These are phyloP conservation scores for Chalciporus chontae DNA, from an alignment of 768 basidiomycete species.

Conservation along the genomic window DNA sequence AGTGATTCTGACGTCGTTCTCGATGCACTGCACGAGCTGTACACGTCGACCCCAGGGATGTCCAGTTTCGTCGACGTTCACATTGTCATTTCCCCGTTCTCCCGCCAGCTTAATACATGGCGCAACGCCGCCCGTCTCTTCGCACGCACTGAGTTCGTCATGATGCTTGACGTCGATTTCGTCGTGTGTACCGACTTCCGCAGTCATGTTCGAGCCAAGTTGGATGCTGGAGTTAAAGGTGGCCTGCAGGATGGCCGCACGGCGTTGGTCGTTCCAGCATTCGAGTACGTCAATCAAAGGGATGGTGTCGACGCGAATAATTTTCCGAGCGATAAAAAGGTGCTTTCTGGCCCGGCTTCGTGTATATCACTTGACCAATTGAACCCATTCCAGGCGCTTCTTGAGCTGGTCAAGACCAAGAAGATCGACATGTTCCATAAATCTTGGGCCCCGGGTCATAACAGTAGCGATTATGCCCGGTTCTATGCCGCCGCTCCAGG, in stretches of 20 bases:
- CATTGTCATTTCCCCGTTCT: constrained; percentile 76
- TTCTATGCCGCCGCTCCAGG: constrained; percentile 62
- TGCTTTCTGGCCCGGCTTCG: constrained; percentile 18
- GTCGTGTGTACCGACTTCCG: constrained; percentile 81
- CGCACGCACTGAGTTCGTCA: constrained; percentile 77
- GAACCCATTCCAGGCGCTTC: constrained; percentile 40
- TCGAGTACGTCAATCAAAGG: constrained; percentile 67
- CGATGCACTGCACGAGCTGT: constrained; percentile 60
- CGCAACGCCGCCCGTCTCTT: constrained; percentile 83
- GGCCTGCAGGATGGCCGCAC: constrained; percentile 56
- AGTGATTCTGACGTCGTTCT: constrained; percentile 45
- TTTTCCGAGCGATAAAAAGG: constrained; percentile 72
- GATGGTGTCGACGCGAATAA: constrained; percentile 55
- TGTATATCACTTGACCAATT: not conserved
- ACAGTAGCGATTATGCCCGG: constrained; percentile 70
- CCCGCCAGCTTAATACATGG: constrained; percentile 88
- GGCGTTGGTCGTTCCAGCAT: constrained; percentile 82
- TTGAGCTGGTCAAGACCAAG: constrained; percentile 52
- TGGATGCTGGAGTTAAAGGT: constrained; percentile 27
- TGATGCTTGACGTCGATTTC: constrained; percentile 93
- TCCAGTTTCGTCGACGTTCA: constrained; percentile 76
- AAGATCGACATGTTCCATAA: constrained; percentile 76
- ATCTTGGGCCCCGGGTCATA: constrained; percentile 75
- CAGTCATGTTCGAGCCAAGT: constrained; percentile 45
- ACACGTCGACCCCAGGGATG: constrained; percentile 65